A percentile compares a stretch with the other conserved stretches of the same genome.
Conservation (phyloP, 164 flowering plant genomes). For the Cinnamomum chago region DNA sequence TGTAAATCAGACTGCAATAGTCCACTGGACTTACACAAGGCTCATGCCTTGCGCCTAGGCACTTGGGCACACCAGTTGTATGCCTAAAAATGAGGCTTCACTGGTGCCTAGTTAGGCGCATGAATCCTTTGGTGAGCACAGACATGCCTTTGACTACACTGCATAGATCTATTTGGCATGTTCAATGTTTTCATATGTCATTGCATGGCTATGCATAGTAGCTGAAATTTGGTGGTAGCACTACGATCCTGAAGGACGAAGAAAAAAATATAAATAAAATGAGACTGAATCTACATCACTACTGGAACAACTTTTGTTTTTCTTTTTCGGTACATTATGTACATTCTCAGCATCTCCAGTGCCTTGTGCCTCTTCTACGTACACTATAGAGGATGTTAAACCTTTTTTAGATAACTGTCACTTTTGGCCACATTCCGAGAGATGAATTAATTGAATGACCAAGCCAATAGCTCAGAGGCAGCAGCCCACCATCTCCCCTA, state of each 20-base stretch:
- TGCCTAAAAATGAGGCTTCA: too few species aligned
- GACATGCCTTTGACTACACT: too few species aligned
- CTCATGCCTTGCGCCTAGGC: too few species aligned
- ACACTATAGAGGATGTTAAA: not conserved
- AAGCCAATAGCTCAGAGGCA: not conserved
- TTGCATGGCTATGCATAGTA: conserved; percentile 62
- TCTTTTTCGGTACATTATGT: not conserved
- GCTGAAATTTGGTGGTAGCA: conserved; percentile 24
- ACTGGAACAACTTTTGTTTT: not conserved
- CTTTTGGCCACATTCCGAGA: not conserved
- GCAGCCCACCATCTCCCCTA: too few species aligned
- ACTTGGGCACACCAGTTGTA: too few species aligned
- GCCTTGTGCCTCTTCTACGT: too few species aligned
- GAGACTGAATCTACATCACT: not conserved
- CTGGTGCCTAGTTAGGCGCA: too few species aligned
- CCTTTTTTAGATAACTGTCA: not conserved
- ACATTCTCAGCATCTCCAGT: not conserved
- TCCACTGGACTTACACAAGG: too few species aligned
- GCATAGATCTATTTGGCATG: too few species aligned
- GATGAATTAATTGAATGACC: too few species aligned
- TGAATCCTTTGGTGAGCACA: too few species aligned
- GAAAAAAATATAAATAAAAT: not conserved
- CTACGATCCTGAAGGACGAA: conserved; percentile 31
- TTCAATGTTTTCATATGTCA: conserved; percentile 22
- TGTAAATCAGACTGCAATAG: too few species aligned